A percentile compares a stretch with the other conserved stretches of the same genome.
phyloP scores from a whole-genome alignment of 1,139 yeast species.

The Kodamaea fungicola region DNA sequence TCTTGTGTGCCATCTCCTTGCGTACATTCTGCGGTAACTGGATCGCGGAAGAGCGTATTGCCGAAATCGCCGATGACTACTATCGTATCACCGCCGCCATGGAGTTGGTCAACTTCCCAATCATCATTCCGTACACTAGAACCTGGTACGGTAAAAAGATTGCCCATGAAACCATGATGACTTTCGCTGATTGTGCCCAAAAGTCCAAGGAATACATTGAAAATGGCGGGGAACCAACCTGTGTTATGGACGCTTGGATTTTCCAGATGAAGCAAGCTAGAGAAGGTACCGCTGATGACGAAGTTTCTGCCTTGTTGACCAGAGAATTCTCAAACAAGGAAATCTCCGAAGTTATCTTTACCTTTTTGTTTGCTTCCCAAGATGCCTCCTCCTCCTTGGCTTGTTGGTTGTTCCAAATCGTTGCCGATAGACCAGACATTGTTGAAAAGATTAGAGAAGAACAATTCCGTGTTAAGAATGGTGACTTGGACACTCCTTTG shows the following conservation, averaged over 20 bases:
- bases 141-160: constrained; percentile 96
- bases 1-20: constrained; percentile 89
- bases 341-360: constrained; percentile 92
- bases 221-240: constrained; percentile 72
- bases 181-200: constrained; percentile 83
- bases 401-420: constrained; percentile 95
- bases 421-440: constrained; percentile 93
- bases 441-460: constrained; percentile 83
- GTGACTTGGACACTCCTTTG: constrained; percentile 63
- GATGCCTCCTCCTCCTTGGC: constrained; percentile 98
- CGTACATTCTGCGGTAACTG: constrained; percentile 95
- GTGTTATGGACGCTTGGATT: constrained; percentile 97
- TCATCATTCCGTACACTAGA: constrained; percentile 90
- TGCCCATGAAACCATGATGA: constrained; percentile 91
- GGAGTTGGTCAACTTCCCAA: constrained; percentile 96
- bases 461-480: constrained; percentile 77
- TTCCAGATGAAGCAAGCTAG: constrained; percentile 76
- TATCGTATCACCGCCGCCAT: constrained; percentile 90
- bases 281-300: constrained; percentile 35
- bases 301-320: constrained; percentile 55
- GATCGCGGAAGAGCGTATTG: constrained; percentile 86
- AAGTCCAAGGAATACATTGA: constrained; percentile 78
- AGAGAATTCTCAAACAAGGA: constrained; percentile 88
- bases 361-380: constrained; percentile 94
- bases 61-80: constrained; percentile 85